These are phyloP conservation scores for Myrica gale DNA, from an alignment of 306 rosid genomes.

Conservation along the genomic window DNA sequence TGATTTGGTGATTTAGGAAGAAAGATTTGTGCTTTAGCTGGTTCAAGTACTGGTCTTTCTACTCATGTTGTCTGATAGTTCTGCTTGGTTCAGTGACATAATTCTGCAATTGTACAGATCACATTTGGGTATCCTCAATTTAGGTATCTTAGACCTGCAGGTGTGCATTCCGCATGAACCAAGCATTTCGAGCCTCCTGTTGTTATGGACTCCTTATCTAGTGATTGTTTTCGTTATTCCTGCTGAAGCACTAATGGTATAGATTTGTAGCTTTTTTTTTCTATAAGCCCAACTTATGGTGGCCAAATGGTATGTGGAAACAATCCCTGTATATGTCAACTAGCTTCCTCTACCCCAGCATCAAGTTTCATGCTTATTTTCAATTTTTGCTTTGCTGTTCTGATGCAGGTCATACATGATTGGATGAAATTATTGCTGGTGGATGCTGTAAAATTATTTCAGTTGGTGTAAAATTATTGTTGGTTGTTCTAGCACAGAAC, in stretches of 20 bases:
- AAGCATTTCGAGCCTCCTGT: constrained; percentile 27
- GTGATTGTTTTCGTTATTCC: constrained; percentile 19
- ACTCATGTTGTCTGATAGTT: not conserved
- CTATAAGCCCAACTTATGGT: constrained; percentile 92
- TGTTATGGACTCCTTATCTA: constrained; percentile 17
- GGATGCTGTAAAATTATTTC: too few relatives aligned
- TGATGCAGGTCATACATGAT: too few relatives aligned
- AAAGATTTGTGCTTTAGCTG: constrained; percentile 6
- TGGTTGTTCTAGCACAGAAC: too few relatives aligned
- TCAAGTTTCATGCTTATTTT: too few relatives aligned
- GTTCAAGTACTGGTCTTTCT: not conserved
- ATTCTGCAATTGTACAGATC: too few relatives aligned
- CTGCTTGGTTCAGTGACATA: not conserved
- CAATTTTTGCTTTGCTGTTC: too few relatives aligned
- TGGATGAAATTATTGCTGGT: too few relatives aligned
- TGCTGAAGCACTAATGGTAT: constrained; percentile 31
- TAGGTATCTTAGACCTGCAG: not conserved
- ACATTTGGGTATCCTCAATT: too few relatives aligned
- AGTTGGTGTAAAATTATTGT: too few relatives aligned
- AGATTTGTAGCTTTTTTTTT: constrained; percentile 65
- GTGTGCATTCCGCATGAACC: constrained; percentile 12
- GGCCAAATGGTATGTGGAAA: constrained; percentile 99
- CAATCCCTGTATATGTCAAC: constrained; percentile 53
- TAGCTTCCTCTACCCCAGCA: too few relatives aligned
- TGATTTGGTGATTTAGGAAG: not conserved